phyloP scores from a whole-genome alignment of 805 yeast species.

The Saccharomycopsis fodiens region DNA sequence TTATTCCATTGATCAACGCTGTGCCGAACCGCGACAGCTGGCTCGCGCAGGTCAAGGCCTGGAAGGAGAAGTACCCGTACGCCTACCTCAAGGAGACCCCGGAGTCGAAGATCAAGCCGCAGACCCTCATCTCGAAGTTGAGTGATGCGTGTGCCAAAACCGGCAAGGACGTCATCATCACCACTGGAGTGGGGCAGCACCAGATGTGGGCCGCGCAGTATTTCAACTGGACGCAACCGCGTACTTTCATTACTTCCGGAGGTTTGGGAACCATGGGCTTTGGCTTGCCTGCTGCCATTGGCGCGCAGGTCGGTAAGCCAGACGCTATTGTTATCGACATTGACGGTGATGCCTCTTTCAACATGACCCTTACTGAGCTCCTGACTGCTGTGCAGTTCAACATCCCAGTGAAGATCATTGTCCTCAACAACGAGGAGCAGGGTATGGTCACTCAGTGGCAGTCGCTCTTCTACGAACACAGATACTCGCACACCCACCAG shows the following conservation, averaged over 20 bases:
- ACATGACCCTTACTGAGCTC: constrained; percentile 92
- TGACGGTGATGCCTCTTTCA: constrained; percentile 99
- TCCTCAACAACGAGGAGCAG: constrained; percentile 95
- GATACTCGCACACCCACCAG: constrained; percentile 98
- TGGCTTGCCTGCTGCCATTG: constrained; percentile 96
- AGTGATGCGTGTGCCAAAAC: constrained; percentile 59
- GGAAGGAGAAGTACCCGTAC: constrained; percentile 88
- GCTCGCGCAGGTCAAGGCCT: constrained; percentile 63
- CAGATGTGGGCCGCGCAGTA: constrained; percentile 99
- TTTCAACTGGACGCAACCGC: constrained; percentile 88
- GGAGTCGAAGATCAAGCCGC: constrained; percentile 81
- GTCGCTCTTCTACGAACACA: constrained; percentile 90
- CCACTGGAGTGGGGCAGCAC: constrained; percentile 99
- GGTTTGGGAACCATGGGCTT: constrained; percentile 99
- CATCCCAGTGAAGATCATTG: constrained; percentile 83
- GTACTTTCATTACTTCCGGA: constrained; percentile 95
- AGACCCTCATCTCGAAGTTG: constrained; percentile 76
- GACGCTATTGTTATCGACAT: constrained; percentile 93
- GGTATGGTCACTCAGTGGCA: constrained; percentile 99
- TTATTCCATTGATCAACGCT: constrained; percentile 61
- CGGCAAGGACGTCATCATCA: constrained; percentile 70
- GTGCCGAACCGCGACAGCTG: constrained; percentile 71
- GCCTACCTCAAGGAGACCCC: constrained; percentile 74
- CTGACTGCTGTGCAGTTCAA: constrained; percentile 90
- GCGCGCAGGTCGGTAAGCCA: constrained; percentile 95